Conservation (phyloP, 345 rosid species). For the Hibiscus tridactylites region DNA sequence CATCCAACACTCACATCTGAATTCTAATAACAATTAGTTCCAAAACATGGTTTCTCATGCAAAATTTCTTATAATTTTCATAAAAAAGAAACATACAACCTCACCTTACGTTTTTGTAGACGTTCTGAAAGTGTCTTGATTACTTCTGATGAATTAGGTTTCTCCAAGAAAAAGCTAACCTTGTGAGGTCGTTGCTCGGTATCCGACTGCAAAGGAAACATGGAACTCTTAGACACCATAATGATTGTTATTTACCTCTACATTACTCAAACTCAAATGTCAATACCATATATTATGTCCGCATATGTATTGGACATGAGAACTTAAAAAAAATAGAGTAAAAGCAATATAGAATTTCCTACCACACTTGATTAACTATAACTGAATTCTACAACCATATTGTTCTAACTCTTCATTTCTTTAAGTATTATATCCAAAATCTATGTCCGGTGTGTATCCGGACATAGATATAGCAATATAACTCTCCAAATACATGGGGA, state of each 20-base stretch:
- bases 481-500: neutral
- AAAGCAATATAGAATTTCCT: neutral
- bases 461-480: neutral
- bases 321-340: neutral
- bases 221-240: neutral
- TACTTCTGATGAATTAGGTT: constrained; percentile 37
- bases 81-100: constrained; percentile 2
- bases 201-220: constrained; percentile 40
- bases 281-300: neutral
- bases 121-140: constrained; percentile 44
- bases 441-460: too few relatives aligned
- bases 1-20: neutral
- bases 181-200: constrained; percentile 71
- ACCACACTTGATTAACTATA: neutral
- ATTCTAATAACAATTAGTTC: neutral
- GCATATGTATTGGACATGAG: neutral
- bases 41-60: neutral
- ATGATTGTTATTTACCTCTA: neutral
- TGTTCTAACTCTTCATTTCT: neutral
- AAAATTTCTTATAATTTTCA: neutral
- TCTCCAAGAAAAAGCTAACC: constrained; percentile 69
- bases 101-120: constrained; percentile 61
- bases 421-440: neutral
- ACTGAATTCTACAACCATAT: neutral
- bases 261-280: neutral